phyloP scores from a whole-genome alignment of 148 eudicot genomes.

The Heliamphora exappendiculata region DNA sequence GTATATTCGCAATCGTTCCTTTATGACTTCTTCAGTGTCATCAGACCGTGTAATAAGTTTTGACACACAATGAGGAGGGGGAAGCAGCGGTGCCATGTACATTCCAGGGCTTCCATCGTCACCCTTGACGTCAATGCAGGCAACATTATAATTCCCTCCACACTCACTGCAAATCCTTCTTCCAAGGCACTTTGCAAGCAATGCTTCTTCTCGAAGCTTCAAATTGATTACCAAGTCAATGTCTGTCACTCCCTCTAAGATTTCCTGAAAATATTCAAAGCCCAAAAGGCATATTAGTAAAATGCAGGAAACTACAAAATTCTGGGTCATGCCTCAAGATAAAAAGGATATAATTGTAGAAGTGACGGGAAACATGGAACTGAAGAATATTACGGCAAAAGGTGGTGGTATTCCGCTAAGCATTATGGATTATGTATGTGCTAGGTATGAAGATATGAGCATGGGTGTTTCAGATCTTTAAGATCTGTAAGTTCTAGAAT shows the following conservation, averaged over 20 bases:
- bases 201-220: conserved; percentile 79
- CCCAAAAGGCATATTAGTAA: neutral
- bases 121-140: conserved; percentile 73
- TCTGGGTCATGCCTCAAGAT: neutral
- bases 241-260: conserved; percentile 69
- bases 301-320: neutral
- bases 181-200: conserved; percentile 87
- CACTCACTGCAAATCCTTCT: conserved; percentile 90
- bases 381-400: neutral
- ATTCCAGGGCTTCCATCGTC: conserved; percentile 56
- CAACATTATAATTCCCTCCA: conserved; percentile 84
- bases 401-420: neutral
- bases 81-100: conserved; percentile 90
- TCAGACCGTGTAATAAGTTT: conserved; percentile 78
- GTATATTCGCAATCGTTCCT: conserved; percentile 71
- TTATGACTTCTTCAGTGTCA: conserved; percentile 80
- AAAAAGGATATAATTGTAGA: neutral
- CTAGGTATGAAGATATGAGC: neutral
- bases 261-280: conserved; percentile 44
- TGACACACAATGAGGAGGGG: conserved; percentile 67
- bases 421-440: neutral
- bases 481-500: neutral
- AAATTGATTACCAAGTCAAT: conserved; percentile 84
- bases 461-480: neutral
- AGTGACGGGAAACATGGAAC: neutral